phyloP scores from a whole-genome alignment of 2,329 filamentous ascomycete species.

The Sordariomycetes sp. region DNA sequence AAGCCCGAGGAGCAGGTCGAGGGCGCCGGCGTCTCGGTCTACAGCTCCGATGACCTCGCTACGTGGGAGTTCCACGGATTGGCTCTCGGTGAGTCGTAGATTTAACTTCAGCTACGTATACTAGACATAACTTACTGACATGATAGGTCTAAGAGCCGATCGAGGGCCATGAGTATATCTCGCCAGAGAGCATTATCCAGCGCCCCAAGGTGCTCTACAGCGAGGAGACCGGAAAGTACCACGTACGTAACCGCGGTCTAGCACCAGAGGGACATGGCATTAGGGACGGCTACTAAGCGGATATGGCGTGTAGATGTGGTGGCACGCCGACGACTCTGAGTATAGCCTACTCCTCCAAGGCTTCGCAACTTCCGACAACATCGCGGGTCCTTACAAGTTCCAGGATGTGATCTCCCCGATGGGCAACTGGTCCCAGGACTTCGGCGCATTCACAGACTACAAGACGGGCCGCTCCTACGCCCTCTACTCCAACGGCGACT shows the following conservation, averaged over 20 bases:
- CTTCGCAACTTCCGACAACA: conserved; percentile 35
- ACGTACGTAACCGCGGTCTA: conserved; percentile 21
- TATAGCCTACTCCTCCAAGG: conserved; percentile 45
- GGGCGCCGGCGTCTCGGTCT: conserved; percentile 46
- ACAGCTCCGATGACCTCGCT: conserved; percentile 45
- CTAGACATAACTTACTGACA: background rate
- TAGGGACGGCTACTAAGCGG: background rate
- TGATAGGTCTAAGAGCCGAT: conserved; percentile 24
- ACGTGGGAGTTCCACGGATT: conserved; percentile 45
- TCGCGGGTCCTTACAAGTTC: conserved; percentile 40
- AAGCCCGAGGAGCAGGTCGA: conserved; percentile 44
- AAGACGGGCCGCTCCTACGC: conserved; percentile 41
- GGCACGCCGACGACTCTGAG: conserved; percentile 45
- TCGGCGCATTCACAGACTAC: conserved; percentile 46
- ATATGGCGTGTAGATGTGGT: conserved; percentile 32
- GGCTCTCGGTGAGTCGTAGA: conserved; percentile 30
- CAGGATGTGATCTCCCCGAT: conserved; percentile 38
- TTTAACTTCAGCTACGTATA: background rate
- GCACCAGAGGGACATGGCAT: background rate
- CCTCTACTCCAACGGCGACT: conserved; percentile 46
- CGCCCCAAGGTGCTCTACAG: conserved; percentile 49
- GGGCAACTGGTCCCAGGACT: conserved; percentile 51
- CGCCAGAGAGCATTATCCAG: conserved; percentile 43
- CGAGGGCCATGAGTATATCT: conserved; percentile 39
- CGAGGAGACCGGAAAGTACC: conserved; percentile 37